Conservation (phyloP, 2,329 filamentous ascomycete genomes). For the Phaeosphaeria sp. region DNA sequence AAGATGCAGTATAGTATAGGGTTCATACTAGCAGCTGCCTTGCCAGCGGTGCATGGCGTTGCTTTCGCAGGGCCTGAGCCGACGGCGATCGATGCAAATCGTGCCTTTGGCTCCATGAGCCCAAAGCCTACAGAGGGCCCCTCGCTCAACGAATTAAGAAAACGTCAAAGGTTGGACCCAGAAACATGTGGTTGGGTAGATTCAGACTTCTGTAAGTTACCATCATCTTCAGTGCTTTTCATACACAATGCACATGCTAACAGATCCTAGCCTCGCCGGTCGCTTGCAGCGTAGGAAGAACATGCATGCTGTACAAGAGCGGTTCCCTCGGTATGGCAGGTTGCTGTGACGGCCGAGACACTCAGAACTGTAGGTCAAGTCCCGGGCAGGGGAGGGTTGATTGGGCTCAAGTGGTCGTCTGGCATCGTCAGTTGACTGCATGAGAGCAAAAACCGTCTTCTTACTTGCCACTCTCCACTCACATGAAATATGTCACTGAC, state of each 20-base stretch:
- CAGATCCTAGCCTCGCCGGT: background rate
- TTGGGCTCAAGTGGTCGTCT: too few relatives aligned
- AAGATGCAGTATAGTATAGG: slow-evolving; percentile 14
- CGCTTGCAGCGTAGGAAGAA: slow-evolving; percentile 20
- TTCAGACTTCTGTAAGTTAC: slow-evolving; percentile 22
- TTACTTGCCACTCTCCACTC: too few relatives aligned
- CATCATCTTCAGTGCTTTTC: background rate
- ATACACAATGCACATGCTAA: slow-evolving; percentile 14
- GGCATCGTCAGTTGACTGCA: too few relatives aligned
- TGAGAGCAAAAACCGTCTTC: too few relatives aligned
- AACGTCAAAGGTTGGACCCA: slow-evolving; percentile 16
- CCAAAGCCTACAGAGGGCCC: slow-evolving; percentile 33
- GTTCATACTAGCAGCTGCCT: slow-evolving; percentile 16
- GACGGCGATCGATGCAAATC: slow-evolving; percentile 16
- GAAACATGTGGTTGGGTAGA: slow-evolving; percentile 37
- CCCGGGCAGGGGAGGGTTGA: too few relatives aligned
- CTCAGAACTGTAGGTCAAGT: slow-evolving; percentile 29
- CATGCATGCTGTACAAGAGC: slow-evolving; percentile 36
- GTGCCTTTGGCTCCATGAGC: slow-evolving; percentile 16
- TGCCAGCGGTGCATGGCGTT: slow-evolving; percentile 22
- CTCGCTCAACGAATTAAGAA: slow-evolving; percentile 23
- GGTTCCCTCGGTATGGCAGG: slow-evolving; percentile 31
- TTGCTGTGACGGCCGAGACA: slow-evolving; percentile 30
- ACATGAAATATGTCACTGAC: too few relatives aligned
- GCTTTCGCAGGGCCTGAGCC: slow-evolving; percentile 29